These are phyloP conservation scores for Russula griseocarnosa DNA, from an alignment of 768 basidiomycete genomes.

Conservation along the genomic window DNA sequence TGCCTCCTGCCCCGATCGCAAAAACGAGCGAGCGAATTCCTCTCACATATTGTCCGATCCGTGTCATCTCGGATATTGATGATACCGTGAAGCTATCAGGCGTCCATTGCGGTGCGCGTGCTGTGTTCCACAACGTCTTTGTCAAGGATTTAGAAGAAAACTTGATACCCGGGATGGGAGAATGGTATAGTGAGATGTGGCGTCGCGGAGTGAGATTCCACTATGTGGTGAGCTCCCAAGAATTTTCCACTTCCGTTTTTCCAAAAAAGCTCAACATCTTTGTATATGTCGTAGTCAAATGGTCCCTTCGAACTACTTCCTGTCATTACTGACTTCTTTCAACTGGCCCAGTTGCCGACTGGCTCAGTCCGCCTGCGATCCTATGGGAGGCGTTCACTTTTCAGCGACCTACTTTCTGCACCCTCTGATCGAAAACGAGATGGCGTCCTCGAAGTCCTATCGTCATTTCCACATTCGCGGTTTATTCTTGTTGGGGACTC, in stretches of 20 bases:
- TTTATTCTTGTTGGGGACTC: constrained; percentile 90
- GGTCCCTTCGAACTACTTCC: constrained; percentile 83
- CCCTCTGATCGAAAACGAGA: constrained; percentile 80
- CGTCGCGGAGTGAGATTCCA: constrained; percentile 72
- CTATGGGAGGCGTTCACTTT: constrained; percentile 77
- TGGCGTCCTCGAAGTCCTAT: constrained; percentile 72
- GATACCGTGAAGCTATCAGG: constrained; percentile 85
- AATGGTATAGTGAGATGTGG: constrained; percentile 73
- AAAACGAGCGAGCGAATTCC: constrained; percentile 32
- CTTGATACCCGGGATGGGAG: constrained; percentile 76
- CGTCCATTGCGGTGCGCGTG: constrained; percentile 71
- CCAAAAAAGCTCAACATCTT: constrained; percentile 7
- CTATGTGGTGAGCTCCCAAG: constrained; percentile 66
- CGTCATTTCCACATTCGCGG: constrained; percentile 63
- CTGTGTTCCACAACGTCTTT: constrained; percentile 89
- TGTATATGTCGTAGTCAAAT: constrained; percentile 57
- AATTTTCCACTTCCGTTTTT: not conserved
- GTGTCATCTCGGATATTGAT: constrained; percentile 90
- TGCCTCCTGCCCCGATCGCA: constrained; percentile 21
- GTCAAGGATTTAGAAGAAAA: constrained; percentile 78
- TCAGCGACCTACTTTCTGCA: constrained; percentile 77
- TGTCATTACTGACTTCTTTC: constrained; percentile 34
- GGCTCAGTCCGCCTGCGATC: constrained; percentile 81
- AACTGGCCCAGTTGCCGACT: constrained; percentile 29
- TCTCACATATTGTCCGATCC: constrained; percentile 59